Conservation (phyloP, 495 filamentous ascomycete species). For the Annulohypoxylon nitens region DNA sequence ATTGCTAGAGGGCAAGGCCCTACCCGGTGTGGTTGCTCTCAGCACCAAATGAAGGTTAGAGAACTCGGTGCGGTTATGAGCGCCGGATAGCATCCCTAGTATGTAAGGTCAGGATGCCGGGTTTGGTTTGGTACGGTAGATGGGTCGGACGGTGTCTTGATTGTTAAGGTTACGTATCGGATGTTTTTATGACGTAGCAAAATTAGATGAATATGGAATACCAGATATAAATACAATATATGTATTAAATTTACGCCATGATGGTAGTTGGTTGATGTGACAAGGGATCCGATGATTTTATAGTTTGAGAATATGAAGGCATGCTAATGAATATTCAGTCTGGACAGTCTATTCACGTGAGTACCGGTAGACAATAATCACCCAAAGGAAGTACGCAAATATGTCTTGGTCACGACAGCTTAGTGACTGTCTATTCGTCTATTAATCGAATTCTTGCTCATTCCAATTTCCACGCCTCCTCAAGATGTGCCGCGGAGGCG, state of each 20-base stretch:
- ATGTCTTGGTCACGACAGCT: constrained; percentile 11
- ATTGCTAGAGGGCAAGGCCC: constrained; percentile 95
- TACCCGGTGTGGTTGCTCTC: constrained; percentile 93
- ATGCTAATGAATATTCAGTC: neutral
- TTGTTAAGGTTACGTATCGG: constrained; percentile 42
- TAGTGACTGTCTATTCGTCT: constrained; percentile 7
- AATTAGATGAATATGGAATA: constrained; percentile 52
- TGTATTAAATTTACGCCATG: constrained; percentile 15
- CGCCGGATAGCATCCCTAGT: constrained; percentile 6
- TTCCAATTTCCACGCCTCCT: neutral
- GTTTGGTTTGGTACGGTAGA: constrained; percentile 35
- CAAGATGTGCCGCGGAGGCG: neutral
- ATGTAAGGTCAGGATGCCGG: constrained; percentile 40
- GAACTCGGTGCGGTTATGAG: constrained; percentile 31
- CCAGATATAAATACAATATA: constrained; percentile 24
- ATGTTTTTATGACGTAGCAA: constrained; percentile 30
- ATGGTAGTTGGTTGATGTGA: neutral
- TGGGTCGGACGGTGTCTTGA: constrained; percentile 37
- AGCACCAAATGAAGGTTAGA: constrained; percentile 68
- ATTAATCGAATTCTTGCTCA: constrained; percentile 22
- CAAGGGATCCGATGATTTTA: neutral
- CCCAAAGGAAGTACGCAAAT: neutral
- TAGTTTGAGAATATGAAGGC: neutral
- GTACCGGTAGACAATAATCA: neutral
- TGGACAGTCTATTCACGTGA: neutral